Evolutionary conservation across 768 basidiomycete species (phyloP), one percentile per base, ranked within the genome.

Genomic region (Cystobasidium onofrii): DNA sequence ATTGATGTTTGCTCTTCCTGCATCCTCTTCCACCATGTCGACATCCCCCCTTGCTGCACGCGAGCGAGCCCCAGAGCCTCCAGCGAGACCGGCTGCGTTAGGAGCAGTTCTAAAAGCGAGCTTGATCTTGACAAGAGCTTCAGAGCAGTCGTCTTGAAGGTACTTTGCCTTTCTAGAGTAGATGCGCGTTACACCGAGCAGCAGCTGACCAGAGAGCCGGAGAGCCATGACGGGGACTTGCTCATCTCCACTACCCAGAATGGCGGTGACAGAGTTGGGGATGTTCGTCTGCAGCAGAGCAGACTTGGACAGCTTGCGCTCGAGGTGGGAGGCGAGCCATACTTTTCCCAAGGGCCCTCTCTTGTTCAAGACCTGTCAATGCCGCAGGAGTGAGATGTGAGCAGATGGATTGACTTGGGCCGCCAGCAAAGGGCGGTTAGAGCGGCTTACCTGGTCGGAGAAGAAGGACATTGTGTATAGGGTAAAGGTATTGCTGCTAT

Each of bases 261-360:
- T 99, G 23, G 92, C 93, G 89, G 91, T 91, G 77, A 95, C 92
- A 69, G 91, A 90, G 80, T 97, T 88, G 76, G 90, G 92, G 66
- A 99, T 96, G 81, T 96, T 91, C 0, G 94, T 94, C 79, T 93
- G 90, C 1, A 96, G 83, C 0, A 95, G 92, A 81, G 95, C 92
- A 31, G 89, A 88, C 82, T 98, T 99, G 77, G 91, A 92, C 79
- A 99, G 88, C 84, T 97, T 97, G 79, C 92, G 88, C 82, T 97
- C 93, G 88, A 95, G 93, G 85, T 97, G 95, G 0, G 96, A 95
- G 50, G 95, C 94, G 67, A 99, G 89, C 96, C 96, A 99, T 84
- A 99, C 92, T 83, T 89, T 91, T 41, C 92, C 95, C 44, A 99
- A 84, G 1, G 95, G 91, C 54, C 95, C 94, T 71, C 92, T 89